Conservation (phyloP, 768 basidiomycete genomes). For the Amanita rubescens region DNA sequence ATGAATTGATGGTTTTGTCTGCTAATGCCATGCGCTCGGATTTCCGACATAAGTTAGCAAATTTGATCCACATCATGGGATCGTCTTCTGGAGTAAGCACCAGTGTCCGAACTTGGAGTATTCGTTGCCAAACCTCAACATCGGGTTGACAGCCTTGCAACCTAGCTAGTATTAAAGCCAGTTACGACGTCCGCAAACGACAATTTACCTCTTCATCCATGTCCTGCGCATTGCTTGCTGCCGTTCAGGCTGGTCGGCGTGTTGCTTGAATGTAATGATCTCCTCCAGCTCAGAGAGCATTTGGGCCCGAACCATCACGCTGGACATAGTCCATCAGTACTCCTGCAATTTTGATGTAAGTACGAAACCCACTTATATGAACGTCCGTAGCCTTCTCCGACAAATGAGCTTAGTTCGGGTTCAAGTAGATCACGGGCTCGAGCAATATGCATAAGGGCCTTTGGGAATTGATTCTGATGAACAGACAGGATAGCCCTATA, state of each 20-base stretch:
- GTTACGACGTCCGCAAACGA: neutral
- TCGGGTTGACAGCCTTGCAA: slow-evolving; percentile 95
- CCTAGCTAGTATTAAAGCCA: slow-evolving; percentile 29
- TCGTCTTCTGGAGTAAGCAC: slow-evolving; percentile 92
- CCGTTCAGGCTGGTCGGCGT: slow-evolving; percentile 89
- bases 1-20: slow-evolving; percentile 92
- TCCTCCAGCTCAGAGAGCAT: slow-evolving; percentile 98
- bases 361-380: slow-evolving; percentile 74
- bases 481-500: slow-evolving; percentile 94
- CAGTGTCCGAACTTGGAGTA: slow-evolving; percentile 90
- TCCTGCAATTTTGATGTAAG: neutral
- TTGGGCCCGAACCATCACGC: slow-evolving; percentile 94
- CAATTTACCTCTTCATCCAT: slow-evolving; percentile 87
- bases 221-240: slow-evolving; percentile 86
- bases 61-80: slow-evolving; percentile 98
- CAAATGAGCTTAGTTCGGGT: slow-evolving; percentile 83
- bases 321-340: slow-evolving; percentile 22
- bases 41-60: slow-evolving; percentile 95
- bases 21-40: slow-evolving; percentile 91
- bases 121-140: slow-evolving; percentile 98
- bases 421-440: slow-evolving; percentile 90
- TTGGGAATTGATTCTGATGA: slow-evolving; percentile 93
- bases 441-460: slow-evolving; percentile 83
- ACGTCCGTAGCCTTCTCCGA: slow-evolving; percentile 94
- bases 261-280: slow-evolving; percentile 93